Evolutionary conservation across 345 rosid species (phyloP), one percentile per base, ranked within the genome.

Genomic region (Aegle marmelos): DNA sequence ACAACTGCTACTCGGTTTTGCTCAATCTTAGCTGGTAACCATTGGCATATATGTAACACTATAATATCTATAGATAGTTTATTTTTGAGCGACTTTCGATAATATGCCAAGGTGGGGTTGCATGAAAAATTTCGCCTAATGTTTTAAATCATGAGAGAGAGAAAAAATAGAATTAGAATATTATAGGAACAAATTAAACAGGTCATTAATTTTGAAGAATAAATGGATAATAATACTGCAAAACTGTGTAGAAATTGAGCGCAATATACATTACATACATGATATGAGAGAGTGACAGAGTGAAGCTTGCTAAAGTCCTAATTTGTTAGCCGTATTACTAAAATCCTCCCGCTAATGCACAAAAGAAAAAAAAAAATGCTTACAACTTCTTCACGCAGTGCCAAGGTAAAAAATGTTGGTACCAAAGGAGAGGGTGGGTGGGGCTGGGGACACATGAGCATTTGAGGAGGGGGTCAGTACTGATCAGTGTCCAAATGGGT

Each of bases 181-280:
- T 41, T 41, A 11, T 11, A 37, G 10, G 30, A 25, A 68, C 19
- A 30, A 63, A 70, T 41, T 2, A 45, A 62, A 67, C 16, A 68
- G 58, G 30, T 58, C 68, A 77, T 39, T 22, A 73, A 75, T 34
- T 70, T 65, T 70, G 24, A 78, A n/a, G 39, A 68, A 70, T 45
- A 71, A 82, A 77, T 66, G 41, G 61, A 39, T 69, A 27, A 50
- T 50, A 17, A 53, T 41, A 82, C 72, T 79, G 73, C 88, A 86
- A 88, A 83, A 88, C 83, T 81, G 85, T 82, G 75, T 45, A 69
- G 62, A 74, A 80, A 80, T 79, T 63, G 74, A 58, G 64, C 63
- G 53, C 77, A 81, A 81, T 88, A 77, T 86, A 88, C 85, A 86
- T 82, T 84, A 78, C 78, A 78, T 82, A 79, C 83, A 76, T 27